phyloP scores from a whole-genome alignment of 176 grass and related monocot genomes.

The Thalia dealbata region DNA sequence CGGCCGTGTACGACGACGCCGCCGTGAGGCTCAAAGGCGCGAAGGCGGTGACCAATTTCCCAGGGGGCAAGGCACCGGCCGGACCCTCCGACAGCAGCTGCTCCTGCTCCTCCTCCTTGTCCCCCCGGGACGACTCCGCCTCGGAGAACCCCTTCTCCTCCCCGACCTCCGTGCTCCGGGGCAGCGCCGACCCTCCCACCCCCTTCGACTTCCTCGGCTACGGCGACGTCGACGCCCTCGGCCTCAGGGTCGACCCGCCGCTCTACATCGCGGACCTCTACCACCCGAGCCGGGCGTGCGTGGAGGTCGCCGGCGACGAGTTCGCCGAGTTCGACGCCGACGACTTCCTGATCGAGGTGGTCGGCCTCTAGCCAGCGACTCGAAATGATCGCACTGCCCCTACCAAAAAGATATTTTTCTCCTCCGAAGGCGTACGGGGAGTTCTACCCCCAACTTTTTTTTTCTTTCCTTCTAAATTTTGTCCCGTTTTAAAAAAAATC shows the following conservation, averaged over 20 bases:
- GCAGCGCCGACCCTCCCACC: neutral
- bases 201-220: conserved; percentile 8
- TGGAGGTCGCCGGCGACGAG: conserved; percentile 36
- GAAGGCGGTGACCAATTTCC: conserved; percentile 21
- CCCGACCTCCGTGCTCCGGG: conserved; percentile 20
- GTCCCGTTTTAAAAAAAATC: too few species aligned
- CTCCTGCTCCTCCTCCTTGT: neutral
- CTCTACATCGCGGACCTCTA: conserved; percentile 31
- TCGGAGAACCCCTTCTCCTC: conserved; percentile 10
- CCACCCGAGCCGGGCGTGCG: conserved; percentile 25
- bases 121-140: neutral
- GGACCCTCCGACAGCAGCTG: neutral
- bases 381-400: too few species aligned
- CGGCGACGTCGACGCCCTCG: conserved; percentile 14
- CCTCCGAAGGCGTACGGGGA: neutral
- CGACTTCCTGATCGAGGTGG: conserved; percentile 11
- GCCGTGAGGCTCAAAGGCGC: conserved; percentile 14
- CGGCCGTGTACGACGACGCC: conserved; percentile 20
- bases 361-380: neutral
- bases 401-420: neutral
- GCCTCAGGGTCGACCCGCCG: neutral
- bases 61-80: neutral
- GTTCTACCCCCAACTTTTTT: neutral
- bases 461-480: neutral
- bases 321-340: conserved; percentile 26